Percentiles rank a stretch among this genome's conserved stretches.
phyloP scores from a whole-genome alignment of 257 asterid genomes.

The Solanum bulbocastanum region DNA sequence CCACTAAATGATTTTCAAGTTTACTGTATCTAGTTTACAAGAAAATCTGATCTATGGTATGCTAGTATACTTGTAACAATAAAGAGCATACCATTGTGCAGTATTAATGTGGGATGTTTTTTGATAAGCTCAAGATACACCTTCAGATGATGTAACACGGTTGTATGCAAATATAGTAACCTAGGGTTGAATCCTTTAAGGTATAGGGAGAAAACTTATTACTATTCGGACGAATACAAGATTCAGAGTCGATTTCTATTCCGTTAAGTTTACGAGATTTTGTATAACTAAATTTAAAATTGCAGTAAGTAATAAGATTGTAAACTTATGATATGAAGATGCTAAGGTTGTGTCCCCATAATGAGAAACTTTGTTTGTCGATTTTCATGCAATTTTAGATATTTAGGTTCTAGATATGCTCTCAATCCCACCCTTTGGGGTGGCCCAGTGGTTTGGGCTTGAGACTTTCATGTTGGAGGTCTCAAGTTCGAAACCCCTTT shows the following conservation, averaged over 20 bases:
- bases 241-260: background rate
- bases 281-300: background rate
- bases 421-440: background rate
- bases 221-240: background rate
- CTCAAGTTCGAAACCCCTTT: background rate
- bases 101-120: background rate
- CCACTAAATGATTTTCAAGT: background rate
- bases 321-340: background rate
- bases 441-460: background rate
- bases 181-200: background rate
- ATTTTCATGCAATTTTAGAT: background rate
- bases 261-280: background rate
- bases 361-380: background rate
- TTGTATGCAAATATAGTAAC: background rate
- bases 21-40: background rate
- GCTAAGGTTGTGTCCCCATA: background rate
- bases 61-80: background rate
- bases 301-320: background rate
- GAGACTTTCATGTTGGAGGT: background rate
- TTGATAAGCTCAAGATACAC: background rate
- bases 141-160: background rate
- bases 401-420: background rate
- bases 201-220: background rate
- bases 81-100: background rate
- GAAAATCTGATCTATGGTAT: background rate